phyloP scores from a whole-genome alignment of 164 flowering plant genomes.

The Saururus chinensis region DNA sequence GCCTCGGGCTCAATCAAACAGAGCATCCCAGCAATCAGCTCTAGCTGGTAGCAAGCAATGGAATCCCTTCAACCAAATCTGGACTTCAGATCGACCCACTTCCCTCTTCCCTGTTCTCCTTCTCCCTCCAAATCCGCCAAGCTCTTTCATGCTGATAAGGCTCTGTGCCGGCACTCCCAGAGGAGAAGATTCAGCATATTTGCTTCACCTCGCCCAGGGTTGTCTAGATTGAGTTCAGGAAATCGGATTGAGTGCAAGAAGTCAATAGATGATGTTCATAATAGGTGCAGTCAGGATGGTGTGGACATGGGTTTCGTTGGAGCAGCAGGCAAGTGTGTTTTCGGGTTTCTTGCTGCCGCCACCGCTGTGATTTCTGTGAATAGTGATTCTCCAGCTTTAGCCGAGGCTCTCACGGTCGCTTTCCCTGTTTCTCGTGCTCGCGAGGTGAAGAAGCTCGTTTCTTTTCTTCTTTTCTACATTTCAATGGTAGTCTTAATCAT shows the following conservation, averaged over 20 bases:
- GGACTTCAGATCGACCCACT: neutral
- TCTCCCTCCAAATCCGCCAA: slow-evolving; percentile 10
- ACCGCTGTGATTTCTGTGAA: slow-evolving; percentile 30
- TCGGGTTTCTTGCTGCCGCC: slow-evolving; percentile 60
- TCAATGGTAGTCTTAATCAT: neutral
- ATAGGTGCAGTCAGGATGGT: neutral
- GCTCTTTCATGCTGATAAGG: slow-evolving; percentile 10
- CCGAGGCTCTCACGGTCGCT: slow-evolving; percentile 82
- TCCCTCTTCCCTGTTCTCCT: neutral
- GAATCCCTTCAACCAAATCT: neutral
- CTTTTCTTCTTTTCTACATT: neutral
- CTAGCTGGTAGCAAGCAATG: too few relatives aligned
- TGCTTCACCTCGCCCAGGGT: slow-evolving; percentile 1
- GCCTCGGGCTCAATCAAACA: neutral
- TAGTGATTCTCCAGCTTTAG: slow-evolving; percentile 49
- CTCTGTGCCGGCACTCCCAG: slow-evolving; percentile 5
- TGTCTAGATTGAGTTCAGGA: slow-evolving; percentile 1
- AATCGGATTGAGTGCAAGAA: neutral
- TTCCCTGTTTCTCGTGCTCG: slow-evolving; percentile 88
- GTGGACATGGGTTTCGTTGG: slow-evolving; percentile 9
- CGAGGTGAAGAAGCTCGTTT: slow-evolving; percentile 43
- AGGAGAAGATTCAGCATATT: slow-evolving; percentile 6
- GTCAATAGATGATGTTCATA: neutral
- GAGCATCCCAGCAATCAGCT: neutral
- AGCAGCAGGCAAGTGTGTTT: slow-evolving; percentile 27